Conservation (phyloP, 495 filamentous ascomycete species). For the Pseudoneurospora amorphoporcata region DNA sequence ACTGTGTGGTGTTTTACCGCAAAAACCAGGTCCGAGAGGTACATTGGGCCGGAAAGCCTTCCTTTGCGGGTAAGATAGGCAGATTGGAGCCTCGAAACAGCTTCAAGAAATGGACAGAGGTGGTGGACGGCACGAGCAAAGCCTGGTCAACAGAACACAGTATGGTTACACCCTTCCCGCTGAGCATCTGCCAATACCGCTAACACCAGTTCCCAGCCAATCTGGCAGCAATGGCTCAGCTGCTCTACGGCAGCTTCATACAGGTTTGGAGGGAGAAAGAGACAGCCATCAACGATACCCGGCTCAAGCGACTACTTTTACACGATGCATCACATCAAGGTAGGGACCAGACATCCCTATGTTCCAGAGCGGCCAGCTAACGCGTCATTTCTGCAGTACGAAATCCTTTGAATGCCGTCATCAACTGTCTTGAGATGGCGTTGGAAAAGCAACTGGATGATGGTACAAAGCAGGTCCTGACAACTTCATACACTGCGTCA, state of each 20-base stretch:
- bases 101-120: conserved; percentile 60
- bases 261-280: conserved; percentile 81
- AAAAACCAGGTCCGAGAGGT: conserved; percentile 61
- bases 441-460: conserved; percentile 62
- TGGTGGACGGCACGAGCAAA: conserved; percentile 51
- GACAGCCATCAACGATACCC: conserved; percentile 37
- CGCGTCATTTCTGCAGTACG: conserved; percentile 46
- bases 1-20: conserved; percentile 80
- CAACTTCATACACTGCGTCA: conserved; percentile 75
- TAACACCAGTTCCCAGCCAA: conserved; percentile 35
- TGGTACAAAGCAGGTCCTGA: conserved; percentile 66
- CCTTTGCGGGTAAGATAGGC: conserved; percentile 48
- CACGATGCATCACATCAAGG: conserved; percentile 66
- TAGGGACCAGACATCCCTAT: not conserved
- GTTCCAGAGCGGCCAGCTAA: not conserved
- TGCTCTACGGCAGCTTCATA: conserved; percentile 66
- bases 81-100: conserved; percentile 59
- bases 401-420: conserved; percentile 77
- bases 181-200: not conserved
- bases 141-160: conserved; percentile 52
- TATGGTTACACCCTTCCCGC: not conserved
- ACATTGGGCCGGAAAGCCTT: conserved; percentile 78
- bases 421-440: conserved; percentile 83
- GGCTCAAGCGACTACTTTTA: conserved; percentile 60
- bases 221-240: conserved; percentile 67